Evolutionary conservation across 805 yeast genomes (phyloP).

Genomic region (Metschnikowia similis): DNA sequence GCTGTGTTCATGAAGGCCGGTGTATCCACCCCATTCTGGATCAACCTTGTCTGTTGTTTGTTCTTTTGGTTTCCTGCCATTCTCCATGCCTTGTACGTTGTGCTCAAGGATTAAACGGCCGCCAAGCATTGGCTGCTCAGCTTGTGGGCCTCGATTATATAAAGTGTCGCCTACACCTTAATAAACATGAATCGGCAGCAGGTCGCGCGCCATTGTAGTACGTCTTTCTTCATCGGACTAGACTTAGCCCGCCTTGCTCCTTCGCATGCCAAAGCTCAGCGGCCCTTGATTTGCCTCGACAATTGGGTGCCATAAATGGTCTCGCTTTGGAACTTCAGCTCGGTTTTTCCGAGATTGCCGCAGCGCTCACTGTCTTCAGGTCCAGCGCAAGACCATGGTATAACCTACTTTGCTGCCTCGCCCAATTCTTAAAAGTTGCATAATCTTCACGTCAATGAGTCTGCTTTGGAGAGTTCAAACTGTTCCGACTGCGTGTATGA

Average conservation of each 20-base stretch:
- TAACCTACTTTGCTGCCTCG: too few species aligned
- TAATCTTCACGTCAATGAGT: too few species aligned
- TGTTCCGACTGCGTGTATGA: too few species aligned
- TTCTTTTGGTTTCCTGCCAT: slow-evolving; percentile 78
- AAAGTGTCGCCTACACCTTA: neutral
- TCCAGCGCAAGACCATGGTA: too few species aligned
- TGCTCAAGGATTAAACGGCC: slow-evolving; percentile 23
- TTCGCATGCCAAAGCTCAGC: neutral
- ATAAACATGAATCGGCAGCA: neutral
- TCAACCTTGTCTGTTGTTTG: slow-evolving; percentile 59
- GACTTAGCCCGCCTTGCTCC: neutral
- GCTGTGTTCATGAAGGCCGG: slow-evolving; percentile 73
- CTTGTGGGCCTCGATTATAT: neutral
- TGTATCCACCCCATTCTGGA: slow-evolving; percentile 57
- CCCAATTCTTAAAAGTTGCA: too few species aligned
- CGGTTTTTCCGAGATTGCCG: too few species aligned
- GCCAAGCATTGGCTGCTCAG: neutral
- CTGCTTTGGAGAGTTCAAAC: too few species aligned
- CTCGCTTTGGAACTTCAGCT: too few species aligned
- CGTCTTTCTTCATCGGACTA: neutral
- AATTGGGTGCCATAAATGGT: too few species aligned
- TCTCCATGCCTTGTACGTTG: slow-evolving; percentile 69
- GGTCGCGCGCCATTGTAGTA: neutral
- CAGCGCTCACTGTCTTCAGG: too few species aligned
- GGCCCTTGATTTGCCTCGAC: too few species aligned